Evolutionary conservation across 305 asterid genomes (phyloP).

Genomic region (Stenogyne calaminthoides): DNA sequence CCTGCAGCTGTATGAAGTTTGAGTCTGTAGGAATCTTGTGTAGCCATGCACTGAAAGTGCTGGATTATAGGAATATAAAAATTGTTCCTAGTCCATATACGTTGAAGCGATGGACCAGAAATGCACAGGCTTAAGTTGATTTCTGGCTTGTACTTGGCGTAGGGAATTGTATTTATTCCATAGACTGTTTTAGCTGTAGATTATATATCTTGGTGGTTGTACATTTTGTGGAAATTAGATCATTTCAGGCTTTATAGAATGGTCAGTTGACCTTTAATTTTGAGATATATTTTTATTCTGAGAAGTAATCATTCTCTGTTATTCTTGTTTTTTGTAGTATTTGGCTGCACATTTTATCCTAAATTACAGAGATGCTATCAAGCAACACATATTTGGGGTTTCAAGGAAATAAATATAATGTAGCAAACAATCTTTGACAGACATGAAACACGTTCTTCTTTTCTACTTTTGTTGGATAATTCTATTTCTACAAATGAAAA

Average conservation of each 20-base stretch:
- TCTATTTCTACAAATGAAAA: not conserved
- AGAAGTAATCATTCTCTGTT: not conserved
- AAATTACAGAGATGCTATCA: not conserved
- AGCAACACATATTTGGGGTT: not conserved
- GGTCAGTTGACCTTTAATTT: slow-evolving; percentile 22
- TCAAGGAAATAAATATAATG: slow-evolving; percentile 10
- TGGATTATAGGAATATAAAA: slow-evolving; percentile 58
- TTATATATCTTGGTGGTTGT: slow-evolving; percentile 31
- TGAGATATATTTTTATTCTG: not conserved
- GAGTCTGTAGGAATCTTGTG: slow-evolving; percentile 57
- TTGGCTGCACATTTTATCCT: not conserved
- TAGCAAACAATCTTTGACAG: slow-evolving; percentile 7
- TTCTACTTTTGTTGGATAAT: slow-evolving; percentile 11
- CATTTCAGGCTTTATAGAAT: slow-evolving; percentile 13
- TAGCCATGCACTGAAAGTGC: slow-evolving; percentile 68
- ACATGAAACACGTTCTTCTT: slow-evolving; percentile 1
- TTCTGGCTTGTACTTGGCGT: slow-evolving; percentile 21
- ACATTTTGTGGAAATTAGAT: slow-evolving; percentile 32
- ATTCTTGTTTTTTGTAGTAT: no score
- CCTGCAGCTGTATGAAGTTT: slow-evolving; percentile 66
- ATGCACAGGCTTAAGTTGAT: slow-evolving; percentile 41
- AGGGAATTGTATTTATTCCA: slow-evolving; percentile 22
- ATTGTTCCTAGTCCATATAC: slow-evolving; percentile 51
- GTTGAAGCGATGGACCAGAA: slow-evolving; percentile 61
- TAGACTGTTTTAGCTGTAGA: slow-evolving; percentile 27